Evolutionary conservation across 2,329 filamentous ascomycete species (phyloP), one percentile per base, ranked within the genome.

Genomic region (Pyrenochaeta sp.): DNA sequence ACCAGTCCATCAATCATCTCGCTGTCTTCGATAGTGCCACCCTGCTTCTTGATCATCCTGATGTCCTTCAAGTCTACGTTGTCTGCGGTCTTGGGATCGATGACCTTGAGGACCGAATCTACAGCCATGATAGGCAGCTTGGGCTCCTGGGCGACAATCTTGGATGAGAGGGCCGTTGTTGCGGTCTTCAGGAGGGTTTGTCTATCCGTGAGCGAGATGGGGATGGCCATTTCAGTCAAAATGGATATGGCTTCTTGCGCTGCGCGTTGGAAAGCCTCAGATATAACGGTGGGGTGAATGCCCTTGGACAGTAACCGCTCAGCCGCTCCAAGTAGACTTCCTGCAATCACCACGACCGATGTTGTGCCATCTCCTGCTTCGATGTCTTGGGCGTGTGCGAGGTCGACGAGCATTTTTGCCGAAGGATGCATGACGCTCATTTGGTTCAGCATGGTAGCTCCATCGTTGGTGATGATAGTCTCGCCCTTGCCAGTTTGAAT

Each of bases 381-480:
- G 61, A 99, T 93, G 83, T 99, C 95, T 80, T 99, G 95, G 66
- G 95, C 95, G 68, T 95, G 92, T 72, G 94, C 96, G 62, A 99
- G 87, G 79, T 99, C 93, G 74, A 99, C 95, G 68, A 99, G 86
- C 95, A 99, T 99, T 84, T 97, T 97, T 50, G 95, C 95, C 48
- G 96, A 96, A n/a, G 95, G 95, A 78, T 99, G 95, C 90, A 99
- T 93, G 68, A 99, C 95, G 66, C 92, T 91, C 95, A 99, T 98
- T 84, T 94, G 94, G 83, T 91, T 96, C 76, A 99, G 83, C 94
- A 99, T 99, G 56, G 95, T 99, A 83, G 96, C 96, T 79, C 95
- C 95, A 81, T 99, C 95, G 84, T 99, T 99, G 75, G 95, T 99
- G 82, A 99, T 99, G 79, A 98, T 95, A 57, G 93, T 97, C 80